Base-by-base conservation (phyloP, 495 filamentous ascomycete genomes). In the Penicillium cinerascens region DNA sequence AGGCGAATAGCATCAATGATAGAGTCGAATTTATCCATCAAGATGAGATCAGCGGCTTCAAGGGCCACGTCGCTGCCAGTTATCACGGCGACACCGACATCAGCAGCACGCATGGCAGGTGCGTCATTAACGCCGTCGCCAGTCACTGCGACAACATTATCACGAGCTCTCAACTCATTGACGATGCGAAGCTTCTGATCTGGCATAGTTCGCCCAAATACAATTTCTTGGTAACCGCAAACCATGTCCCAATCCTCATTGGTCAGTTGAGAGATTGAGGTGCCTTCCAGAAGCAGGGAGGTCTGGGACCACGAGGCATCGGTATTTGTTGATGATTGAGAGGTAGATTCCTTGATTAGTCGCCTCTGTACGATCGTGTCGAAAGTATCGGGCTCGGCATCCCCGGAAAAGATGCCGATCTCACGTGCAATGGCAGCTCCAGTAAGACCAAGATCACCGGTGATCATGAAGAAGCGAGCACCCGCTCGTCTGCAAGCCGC, bases 121-220 rank as follows among this genome's bases (percentile, higher is more conserved):
- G 79, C 79, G 61, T 83, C 81, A 55, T 83, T 84, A 33, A 82
- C 79, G 13, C 81, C 81, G 54, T 83, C 78, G 1, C 82, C 80
- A 0, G 80, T 81, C 75, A 83, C 79, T 9, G 58, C 77, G 11
- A 78, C 76, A 36, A 74, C 70, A 4, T 69, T 29, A 23, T 77
- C 67, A 10, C 79, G 58, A 0, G 72, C 53, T 51, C 83, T 83
- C 43, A 88, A 78, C 53, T 87, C 84, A 36, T 75, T 77, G 20
- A 90, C 84, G 48, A 89, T 88, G n/a, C 83, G 80, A 2, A 88
- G 76, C 51, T 89, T 89, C 56, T 89, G 86, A 57, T 89, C 84
- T 0, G 86, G 85, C 0, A 84, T 89, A 4, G 87, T 89, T 0
- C 85, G 75, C 8, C 85, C 80, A 58, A 88, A 88, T 33, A 87